Percentiles rank a stretch among this genome's conserved stretches.
Conservation (phyloP, 768 basidiomycete genomes). For the Agrocybe chaxingu region DNA sequence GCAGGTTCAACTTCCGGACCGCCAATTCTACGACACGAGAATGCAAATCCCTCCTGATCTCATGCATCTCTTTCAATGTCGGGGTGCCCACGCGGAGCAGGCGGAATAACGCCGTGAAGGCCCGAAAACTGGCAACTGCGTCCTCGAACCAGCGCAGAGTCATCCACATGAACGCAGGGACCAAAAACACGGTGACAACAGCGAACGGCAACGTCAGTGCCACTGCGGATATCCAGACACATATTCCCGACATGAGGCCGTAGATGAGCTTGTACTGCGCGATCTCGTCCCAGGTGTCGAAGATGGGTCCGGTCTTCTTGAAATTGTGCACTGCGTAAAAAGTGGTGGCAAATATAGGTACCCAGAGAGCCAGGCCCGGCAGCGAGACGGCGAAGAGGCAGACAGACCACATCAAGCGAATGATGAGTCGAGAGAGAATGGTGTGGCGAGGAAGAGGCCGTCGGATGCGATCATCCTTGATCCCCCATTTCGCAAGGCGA, state of each 20-base stretch:
- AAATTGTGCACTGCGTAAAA: slow-evolving; percentile 70
- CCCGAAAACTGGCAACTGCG: slow-evolving; percentile 74
- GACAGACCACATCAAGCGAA: slow-evolving; percentile 63
- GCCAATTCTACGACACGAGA: slow-evolving; percentile 67
- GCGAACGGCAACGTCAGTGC: slow-evolving; percentile 63
- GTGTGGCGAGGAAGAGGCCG: slow-evolving; percentile 51
- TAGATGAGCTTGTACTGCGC: slow-evolving; percentile 87
- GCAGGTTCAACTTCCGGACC: slow-evolving; percentile 53
- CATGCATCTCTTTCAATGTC: slow-evolving; percentile 51
- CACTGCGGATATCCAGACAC: slow-evolving; percentile 58
- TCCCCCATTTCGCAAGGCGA: slow-evolving; percentile 56
- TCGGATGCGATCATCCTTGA: slow-evolving; percentile 86
- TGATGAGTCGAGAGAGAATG: slow-evolving; percentile 59
- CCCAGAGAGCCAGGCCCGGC: slow-evolving; percentile 80
- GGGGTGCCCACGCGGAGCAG: slow-evolving; percentile 61
- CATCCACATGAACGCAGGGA: slow-evolving; percentile 87
- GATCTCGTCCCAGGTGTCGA: slow-evolving; percentile 88
- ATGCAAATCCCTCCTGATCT: slow-evolving; percentile 54
- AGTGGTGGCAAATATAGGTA: slow-evolving; percentile 72
- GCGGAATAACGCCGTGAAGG: slow-evolving; percentile 58
- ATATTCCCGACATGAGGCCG: slow-evolving; percentile 69
- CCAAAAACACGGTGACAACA: slow-evolving; percentile 49
- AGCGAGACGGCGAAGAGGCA: slow-evolving; percentile 63
- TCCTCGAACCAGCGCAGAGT: slow-evolving; percentile 88
- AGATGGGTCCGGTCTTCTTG: slow-evolving; percentile 78